Conservation (phyloP, 2,329 filamentous ascomycete species). For the Diplodia scrobiculata region DNA sequence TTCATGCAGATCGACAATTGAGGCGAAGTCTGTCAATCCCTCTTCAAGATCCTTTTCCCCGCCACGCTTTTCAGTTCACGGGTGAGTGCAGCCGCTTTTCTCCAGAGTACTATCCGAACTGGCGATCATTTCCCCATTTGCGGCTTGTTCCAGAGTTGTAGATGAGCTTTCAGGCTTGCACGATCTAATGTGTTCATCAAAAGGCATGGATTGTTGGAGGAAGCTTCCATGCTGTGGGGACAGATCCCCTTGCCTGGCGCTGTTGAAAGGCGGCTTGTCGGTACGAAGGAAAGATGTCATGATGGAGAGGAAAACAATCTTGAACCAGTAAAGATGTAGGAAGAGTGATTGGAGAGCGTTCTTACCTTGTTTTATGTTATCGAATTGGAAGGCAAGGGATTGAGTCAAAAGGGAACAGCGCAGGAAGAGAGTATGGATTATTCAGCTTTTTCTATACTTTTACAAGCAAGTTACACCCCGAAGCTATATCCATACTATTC, state of each 20-base stretch:
- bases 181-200: not conserved
- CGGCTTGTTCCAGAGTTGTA: not conserved
- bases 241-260: not conserved
- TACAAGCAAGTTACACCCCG: fast-evolving
- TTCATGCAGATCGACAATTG: constrained; percentile 13
- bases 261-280: not conserved
- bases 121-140: not conserved
- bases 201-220: not conserved
- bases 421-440: not conserved
- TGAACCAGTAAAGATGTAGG: not conserved
- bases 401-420: not conserved
- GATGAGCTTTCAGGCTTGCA: not conserved
- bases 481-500: not conserved
- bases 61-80: not conserved
- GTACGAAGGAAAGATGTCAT: not conserved
- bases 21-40: no score
- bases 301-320: not conserved
- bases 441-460: not conserved
- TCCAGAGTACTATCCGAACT: not conserved
- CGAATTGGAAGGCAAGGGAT: not conserved
- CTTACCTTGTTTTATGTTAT: not conserved
- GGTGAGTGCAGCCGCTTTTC: not conserved
- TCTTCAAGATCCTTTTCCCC: no score
- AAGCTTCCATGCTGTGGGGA: not conserved
- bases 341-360: not conserved